Evolutionary conservation across 192 early-diverging fungal species (phyloP), one percentile per base, ranked within the genome.

Genomic region (Gamsiella multidivaricata): DNA sequence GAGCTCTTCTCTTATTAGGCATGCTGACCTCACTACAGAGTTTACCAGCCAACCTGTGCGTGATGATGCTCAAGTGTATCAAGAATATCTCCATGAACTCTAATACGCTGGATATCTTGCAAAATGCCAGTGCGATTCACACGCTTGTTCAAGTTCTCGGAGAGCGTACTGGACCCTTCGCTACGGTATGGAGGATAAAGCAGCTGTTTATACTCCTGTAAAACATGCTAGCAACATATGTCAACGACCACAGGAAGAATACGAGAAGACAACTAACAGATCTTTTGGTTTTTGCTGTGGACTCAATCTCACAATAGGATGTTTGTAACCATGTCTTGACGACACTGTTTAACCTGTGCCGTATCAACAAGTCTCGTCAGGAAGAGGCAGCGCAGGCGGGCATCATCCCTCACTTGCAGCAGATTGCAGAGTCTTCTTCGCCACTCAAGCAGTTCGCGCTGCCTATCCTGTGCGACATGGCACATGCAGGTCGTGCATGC

Each of bases 61-160:
- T 90, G 2, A 54, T 61, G 45, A 82, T 88, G 79, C 69, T 89
- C 0, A 90, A 89, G 69, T 85, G 81, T 32, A 66, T 90, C 43
- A 90, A 88, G 52, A 89, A 90, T 63, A 58, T 90, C 22, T 88
- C 88, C 5, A 87, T 88, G 84, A 80, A 82, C 54, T 79, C 88
- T 20, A 84, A 86, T 42, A 85, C 88, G 0, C 59, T 89, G 59
- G 82, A 83, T 32, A 53, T 70, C 9, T 56, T 90, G 31, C 80
- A 86, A 36, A 74, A 69, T 33, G 84, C 82, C 3, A 81, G 64
- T 34, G 76, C 82, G 5, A 88, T 89, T 34, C 65, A 71, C 56
- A 70, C 82, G 1, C 54, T 90, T 15, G 83, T 84, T 10, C n/a
- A 72, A 45, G 64, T 87, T 22, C 63, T 89, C 41, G 65, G 61